Percentiles rank a stretch among this genome's conserved stretches.
phyloP scores from a whole-genome alignment of 106 monocot genomes.

The Allium fistulosum region DNA sequence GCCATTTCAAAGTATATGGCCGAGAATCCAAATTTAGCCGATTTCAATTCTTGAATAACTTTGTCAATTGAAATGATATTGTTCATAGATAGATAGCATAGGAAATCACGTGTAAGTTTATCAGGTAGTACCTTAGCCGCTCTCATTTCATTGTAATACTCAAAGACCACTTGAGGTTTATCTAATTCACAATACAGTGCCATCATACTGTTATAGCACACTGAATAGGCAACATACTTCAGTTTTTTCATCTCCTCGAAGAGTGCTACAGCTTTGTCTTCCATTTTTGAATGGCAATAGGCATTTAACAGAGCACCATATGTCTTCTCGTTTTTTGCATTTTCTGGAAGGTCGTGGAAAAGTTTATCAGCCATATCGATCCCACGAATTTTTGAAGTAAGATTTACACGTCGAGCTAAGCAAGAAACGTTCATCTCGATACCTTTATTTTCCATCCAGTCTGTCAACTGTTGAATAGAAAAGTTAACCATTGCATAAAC shows the following conservation, averaged over 20 bases:
- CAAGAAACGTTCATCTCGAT: constrained; percentile 22
- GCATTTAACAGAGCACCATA: constrained; percentile 38
- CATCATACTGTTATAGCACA: constrained; percentile 48
- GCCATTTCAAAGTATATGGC: constrained; percentile 29
- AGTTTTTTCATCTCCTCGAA: constrained; percentile 42
- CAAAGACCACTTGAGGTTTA: constrained; percentile 23
- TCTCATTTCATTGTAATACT: constrained; percentile 36
- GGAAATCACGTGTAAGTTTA: constrained; percentile 30
- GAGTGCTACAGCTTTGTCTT: constrained; percentile 29
- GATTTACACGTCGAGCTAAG: constrained; percentile 45
- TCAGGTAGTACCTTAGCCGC: constrained; percentile 20
- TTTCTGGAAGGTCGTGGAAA: constrained; percentile 35
- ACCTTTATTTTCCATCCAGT: constrained; percentile 49
- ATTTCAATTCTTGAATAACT: constrained; percentile 27
- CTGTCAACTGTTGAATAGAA: constrained; percentile 25
- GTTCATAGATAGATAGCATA: constrained; percentile 28
- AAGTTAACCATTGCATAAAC: not conserved
- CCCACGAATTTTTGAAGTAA: constrained; percentile 44
- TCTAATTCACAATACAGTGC: constrained; percentile 22
- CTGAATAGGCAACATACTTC: constrained; percentile 22
- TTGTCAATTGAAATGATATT: constrained; percentile 38
- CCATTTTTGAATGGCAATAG: constrained; percentile 27
- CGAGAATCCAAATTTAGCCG: constrained; percentile 16
- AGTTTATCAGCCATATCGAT: constrained; percentile 42
- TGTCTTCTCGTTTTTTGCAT: constrained; percentile 28